phyloP scores from a whole-genome alignment of 345 rosid genomes.

The Sonneratia alba region DNA sequence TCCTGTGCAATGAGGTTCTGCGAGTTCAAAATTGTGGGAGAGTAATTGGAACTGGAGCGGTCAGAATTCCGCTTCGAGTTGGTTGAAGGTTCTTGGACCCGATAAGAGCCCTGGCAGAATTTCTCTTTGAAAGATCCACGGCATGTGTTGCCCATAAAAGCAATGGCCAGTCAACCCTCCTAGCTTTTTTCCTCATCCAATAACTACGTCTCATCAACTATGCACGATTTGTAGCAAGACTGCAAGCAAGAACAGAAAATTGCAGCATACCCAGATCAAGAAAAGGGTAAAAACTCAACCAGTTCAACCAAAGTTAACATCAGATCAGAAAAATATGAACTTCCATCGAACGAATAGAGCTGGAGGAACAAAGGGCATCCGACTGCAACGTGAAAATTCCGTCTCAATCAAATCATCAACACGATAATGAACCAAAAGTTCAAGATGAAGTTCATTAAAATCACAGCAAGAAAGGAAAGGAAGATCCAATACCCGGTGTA shows the following conservation, averaged over 20 bases:
- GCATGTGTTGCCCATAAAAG: constrained; percentile 53
- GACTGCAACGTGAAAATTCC: not conserved
- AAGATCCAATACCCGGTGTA: not conserved
- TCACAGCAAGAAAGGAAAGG: not conserved
- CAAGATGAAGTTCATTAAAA: not conserved
- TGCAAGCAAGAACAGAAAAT: not conserved
- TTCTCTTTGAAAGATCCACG: constrained; percentile 37
- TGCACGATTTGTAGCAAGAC: not conserved
- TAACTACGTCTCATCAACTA: constrained; percentile 2
- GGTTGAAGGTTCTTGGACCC: constrained; percentile 30
- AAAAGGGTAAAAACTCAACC: not conserved
- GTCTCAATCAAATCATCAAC: not conserved
- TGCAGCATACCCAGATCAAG: not conserved
- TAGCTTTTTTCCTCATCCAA: constrained; percentile 18
- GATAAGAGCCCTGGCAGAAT: constrained; percentile 28
- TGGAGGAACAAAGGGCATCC: not conserved
- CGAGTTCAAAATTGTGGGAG: constrained; percentile 9
- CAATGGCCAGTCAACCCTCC: constrained; percentile 7
- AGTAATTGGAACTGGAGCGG: constrained; percentile 19
- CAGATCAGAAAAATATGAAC: not conserved
- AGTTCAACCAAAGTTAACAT: not conserved
- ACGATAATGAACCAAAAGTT: too few species aligned
- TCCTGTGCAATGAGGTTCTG: constrained; percentile 21
- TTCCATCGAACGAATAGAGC: not conserved
- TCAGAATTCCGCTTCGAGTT: constrained; percentile 18